Conservation (phyloP, 441 rosid genomes). For the Pelargonium fulgidum region DNA sequence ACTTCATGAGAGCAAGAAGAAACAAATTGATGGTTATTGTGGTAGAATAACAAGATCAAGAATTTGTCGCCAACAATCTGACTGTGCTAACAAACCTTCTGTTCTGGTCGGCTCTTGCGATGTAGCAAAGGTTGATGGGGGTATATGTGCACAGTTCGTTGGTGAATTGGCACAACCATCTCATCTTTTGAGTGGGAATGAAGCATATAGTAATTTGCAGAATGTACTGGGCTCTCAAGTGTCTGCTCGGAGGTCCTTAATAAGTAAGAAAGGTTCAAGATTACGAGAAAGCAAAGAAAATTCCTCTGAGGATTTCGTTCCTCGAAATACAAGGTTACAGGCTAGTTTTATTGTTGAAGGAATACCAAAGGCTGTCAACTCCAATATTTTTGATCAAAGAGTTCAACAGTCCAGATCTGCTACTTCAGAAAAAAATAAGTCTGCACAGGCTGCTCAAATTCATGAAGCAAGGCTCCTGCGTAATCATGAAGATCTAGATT, state of each 20-base stretch:
- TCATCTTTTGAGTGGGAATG: background rate
- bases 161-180: background rate
- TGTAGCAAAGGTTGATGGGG: conserved; percentile 20
- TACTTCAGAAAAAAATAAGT: background rate
- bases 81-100: conserved; percentile 23
- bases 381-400: background rate
- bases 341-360: background rate
- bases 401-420: background rate
- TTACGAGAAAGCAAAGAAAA: background rate
- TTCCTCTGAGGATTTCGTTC: background rate
- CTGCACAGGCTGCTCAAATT: background rate
- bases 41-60: conserved; percentile 38
- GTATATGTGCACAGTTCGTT: background rate
- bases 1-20: conserved; percentile 29
- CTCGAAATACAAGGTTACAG: background rate
- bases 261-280: background rate
- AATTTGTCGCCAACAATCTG: conserved; percentile 28
- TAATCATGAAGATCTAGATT: background rate
- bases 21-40: conserved; percentile 22
- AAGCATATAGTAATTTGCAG: background rate
- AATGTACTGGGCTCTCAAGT: conserved; percentile 3
- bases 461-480: background rate
- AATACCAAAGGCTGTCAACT: conserved; percentile 10
- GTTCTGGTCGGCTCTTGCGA: conserved; percentile 18
- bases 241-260: background rate